Evolutionary conservation across 2,329 filamentous ascomycete genomes (phyloP).

Genomic region (Fusarium abutilonis): DNA sequence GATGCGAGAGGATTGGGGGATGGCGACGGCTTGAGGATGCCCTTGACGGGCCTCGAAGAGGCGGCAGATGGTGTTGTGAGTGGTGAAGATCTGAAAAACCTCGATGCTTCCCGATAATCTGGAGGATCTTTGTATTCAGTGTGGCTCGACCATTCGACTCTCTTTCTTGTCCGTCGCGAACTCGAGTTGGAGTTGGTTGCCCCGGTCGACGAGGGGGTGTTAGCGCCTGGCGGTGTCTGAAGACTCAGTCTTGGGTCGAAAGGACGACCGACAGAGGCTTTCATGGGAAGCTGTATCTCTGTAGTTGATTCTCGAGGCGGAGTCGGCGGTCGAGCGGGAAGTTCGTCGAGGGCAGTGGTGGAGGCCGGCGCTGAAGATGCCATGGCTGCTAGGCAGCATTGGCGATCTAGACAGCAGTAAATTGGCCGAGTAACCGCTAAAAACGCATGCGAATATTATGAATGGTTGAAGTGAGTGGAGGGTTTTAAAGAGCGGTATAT

Average conservation of each 20-base stretch:
- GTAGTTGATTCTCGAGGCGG: conserved; percentile 67
- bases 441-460: conserved; percentile 36
- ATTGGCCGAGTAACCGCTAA: conserved; percentile 41
- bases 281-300: conserved; percentile 50
- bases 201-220: conserved; percentile 56
- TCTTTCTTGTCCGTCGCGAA: conserved; percentile 60
- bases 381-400: conserved; percentile 54
- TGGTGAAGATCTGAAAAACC: conserved; percentile 53
- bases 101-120: conserved; percentile 54
- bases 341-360: conserved; percentile 58
- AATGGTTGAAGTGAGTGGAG: conserved; percentile 6
- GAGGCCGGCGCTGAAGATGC: conserved; percentile 54
- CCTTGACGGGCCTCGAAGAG: conserved; percentile 62
- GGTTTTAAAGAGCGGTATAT: conserved; percentile 3
- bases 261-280: conserved; percentile 51
- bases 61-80: conserved; percentile 53
- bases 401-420: conserved; percentile 54
- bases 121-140: conserved; percentile 67
- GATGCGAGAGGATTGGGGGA: conserved; percentile 58
- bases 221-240: conserved; percentile 63
- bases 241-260: conserved; percentile 52
- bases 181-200: conserved; percentile 55
- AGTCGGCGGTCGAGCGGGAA: conserved; percentile 71
- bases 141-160: conserved; percentile 66
- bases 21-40: conserved; percentile 80